A percentile compares a stretch with the other conserved stretches of the same genome.
These are phyloP conservation scores for Petasospora fabianii DNA, from an alignment of 1,139 yeast species.

Conservation along the genomic window DNA sequence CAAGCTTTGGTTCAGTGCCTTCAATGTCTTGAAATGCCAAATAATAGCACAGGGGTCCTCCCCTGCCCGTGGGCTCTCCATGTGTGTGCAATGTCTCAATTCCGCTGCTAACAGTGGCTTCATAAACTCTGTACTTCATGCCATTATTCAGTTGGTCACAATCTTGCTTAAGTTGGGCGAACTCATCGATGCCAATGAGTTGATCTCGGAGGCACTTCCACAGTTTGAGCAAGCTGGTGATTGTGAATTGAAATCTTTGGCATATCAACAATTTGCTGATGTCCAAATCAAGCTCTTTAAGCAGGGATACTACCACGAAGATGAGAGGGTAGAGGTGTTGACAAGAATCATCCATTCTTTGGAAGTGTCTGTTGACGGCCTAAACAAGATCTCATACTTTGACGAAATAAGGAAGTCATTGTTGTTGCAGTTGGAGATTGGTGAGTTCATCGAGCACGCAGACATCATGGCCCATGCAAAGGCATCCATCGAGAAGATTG, in stretches of 20 bases:
- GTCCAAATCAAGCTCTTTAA: conserved; percentile 22
- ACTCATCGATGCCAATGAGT: conserved; percentile 35
- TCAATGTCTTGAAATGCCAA: conserved; percentile 43
- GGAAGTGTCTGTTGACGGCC: conserved; percentile 43
- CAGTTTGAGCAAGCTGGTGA: conserved; percentile 36
- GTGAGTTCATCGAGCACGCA: conserved; percentile 26
- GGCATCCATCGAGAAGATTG: conserved; percentile 33
- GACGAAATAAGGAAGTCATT: conserved; percentile 34
- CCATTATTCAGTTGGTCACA: conserved; percentile 37
- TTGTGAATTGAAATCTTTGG: conserved; percentile 35
- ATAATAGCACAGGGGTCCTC: conserved; percentile 38
- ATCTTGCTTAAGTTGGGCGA: conserved; percentile 37
- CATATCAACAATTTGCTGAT: conserved; percentile 38
- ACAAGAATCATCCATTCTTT: conserved; percentile 34
- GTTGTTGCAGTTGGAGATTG: conserved; percentile 27
- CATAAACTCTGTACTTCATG: conserved; percentile 38
- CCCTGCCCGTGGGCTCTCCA: conserved; percentile 40
- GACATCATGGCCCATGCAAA: conserved; percentile 37
- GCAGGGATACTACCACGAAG: conserved; percentile 1
- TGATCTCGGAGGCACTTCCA: conserved; percentile 40
- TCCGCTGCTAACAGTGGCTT: conserved; percentile 42
- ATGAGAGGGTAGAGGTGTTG: conserved; percentile 8
- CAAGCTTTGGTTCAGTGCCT: conserved; percentile 39
- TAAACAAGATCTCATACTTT: conserved; percentile 35
- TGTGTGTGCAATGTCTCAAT: conserved; percentile 43